These are phyloP conservation scores for Calvatia gigantea DNA, from an alignment of 768 basidiomycete genomes.

Conservation along the genomic window DNA sequence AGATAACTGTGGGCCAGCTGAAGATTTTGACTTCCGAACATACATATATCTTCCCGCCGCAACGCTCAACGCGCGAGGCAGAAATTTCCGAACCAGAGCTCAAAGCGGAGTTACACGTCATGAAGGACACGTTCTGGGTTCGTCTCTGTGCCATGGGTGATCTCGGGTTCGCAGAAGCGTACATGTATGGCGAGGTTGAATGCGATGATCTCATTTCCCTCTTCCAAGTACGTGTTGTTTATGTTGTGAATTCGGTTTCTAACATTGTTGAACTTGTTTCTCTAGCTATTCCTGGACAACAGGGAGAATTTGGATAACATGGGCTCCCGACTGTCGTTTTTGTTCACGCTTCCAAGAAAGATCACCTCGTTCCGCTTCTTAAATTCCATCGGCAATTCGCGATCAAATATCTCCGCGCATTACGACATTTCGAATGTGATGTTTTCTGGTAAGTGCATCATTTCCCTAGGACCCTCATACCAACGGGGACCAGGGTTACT, in stretches of 20 bases:
- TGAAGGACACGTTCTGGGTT: slow-evolving; percentile 55
- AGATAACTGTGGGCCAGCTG: slow-evolving; percentile 45
- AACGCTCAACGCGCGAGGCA: slow-evolving; percentile 11
- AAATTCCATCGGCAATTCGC: slow-evolving; percentile 61
- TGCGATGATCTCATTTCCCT: slow-evolving; percentile 61
- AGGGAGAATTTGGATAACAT: slow-evolving; percentile 45
- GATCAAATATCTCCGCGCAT: slow-evolving; percentile 70
- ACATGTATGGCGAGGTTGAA: slow-evolving; percentile 76
- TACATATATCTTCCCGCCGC: slow-evolving; percentile 41
- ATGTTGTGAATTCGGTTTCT: background rate
- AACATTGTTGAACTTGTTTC: background rate
- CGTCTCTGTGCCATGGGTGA: slow-evolving; percentile 58
- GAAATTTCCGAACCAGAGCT: slow-evolving; percentile 19
- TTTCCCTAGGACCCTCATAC: no score
- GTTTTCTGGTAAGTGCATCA: slow-evolving; percentile 48
- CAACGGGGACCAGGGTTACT: no score
- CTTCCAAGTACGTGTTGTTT: slow-evolving; percentile 46
- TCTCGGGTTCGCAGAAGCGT: slow-evolving; percentile 72
- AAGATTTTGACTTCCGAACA: slow-evolving; percentile 40
- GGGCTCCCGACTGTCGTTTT: slow-evolving; percentile 44
- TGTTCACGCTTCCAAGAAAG: slow-evolving; percentile 52
- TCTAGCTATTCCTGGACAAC: slow-evolving; percentile 63
- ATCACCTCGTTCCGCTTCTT: slow-evolving; percentile 59
- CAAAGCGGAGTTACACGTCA: slow-evolving; percentile 44
- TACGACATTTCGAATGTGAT: slow-evolving; percentile 79